These are phyloP conservation scores for Calonectria montana DNA, from an alignment of 2,329 filamentous ascomycete species.

Conservation along the genomic window DNA sequence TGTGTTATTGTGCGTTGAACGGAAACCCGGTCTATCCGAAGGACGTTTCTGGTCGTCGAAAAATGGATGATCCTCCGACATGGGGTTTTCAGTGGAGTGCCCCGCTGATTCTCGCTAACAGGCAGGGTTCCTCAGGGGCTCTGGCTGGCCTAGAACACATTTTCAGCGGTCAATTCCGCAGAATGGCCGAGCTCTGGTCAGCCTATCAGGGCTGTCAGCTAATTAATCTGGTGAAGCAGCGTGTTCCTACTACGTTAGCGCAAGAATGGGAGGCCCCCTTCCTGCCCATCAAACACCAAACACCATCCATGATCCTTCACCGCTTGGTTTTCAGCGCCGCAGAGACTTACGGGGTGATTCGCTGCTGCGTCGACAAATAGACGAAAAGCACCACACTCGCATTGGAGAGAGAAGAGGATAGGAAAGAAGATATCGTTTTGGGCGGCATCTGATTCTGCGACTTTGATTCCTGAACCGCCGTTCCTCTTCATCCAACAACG, in stretches of 20 bases:
- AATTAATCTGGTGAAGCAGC: conserved; percentile 7
- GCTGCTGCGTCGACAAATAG: background rate
- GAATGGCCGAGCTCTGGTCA: background rate
- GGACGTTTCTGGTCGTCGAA: background rate
- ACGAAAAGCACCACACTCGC: background rate
- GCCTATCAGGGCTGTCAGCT: background rate
- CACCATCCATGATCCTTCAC: background rate
- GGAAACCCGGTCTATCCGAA: background rate
- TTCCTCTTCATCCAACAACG: background rate
- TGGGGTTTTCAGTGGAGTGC: background rate
- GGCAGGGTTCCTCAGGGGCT: background rate
- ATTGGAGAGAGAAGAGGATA: background rate
- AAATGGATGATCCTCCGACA: background rate
- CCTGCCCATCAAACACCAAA: background rate
- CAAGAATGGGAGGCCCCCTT: conserved; percentile 11
- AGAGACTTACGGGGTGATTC: background rate
- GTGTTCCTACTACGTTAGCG: background rate
- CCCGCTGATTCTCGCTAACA: background rate
- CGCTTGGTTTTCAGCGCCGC: background rate
- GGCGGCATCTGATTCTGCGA: background rate
- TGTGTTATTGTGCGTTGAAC: background rate
- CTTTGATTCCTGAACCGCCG: background rate
- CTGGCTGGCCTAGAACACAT: background rate
- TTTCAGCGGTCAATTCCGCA: background rate
- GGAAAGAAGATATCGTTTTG: background rate